A percentile compares a stretch with the other conserved stretches of the same genome.
These are phyloP conservation scores for Aspergillus pseudonomiae DNA, from an alignment of 2,329 filamentous ascomycete species.

Conservation along the genomic window DNA sequence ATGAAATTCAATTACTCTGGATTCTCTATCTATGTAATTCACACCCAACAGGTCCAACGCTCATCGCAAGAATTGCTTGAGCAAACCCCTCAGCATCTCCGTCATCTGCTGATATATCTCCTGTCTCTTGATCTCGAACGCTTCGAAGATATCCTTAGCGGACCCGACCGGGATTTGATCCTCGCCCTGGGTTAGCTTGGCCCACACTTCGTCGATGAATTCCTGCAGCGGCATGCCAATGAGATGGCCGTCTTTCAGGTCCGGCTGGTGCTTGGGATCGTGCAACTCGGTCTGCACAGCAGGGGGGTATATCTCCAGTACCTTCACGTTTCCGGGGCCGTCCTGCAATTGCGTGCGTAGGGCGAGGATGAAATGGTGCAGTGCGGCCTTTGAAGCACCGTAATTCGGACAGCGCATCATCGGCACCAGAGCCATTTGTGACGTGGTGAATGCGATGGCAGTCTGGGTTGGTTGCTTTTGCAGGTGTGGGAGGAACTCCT, in stretches of 20 bases:
- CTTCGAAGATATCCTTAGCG: conserved; percentile 44
- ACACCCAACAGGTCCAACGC: neutral
- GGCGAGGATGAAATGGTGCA: conserved; percentile 57
- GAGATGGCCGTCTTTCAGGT: conserved; percentile 52
- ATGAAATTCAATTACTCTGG: neutral
- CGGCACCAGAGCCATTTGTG: conserved; percentile 55
- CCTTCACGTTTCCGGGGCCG: conserved; percentile 48
- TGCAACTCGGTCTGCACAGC: conserved; percentile 62
- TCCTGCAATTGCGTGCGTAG: conserved; percentile 54
- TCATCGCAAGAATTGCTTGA: conserved; percentile 27
- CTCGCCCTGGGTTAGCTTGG: conserved; percentile 48
- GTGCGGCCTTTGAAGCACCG: conserved; percentile 58
- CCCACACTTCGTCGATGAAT: conserved; percentile 55
- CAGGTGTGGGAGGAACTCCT: conserved; percentile 54
- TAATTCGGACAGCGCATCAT: conserved; percentile 54
- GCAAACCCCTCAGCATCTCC: conserved; percentile 22
- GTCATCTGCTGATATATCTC: conserved; percentile 38
- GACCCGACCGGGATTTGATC: conserved; percentile 57
- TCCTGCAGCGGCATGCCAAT: conserved; percentile 59
- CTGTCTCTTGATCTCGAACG: conserved; percentile 54
- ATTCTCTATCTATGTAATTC: neutral
- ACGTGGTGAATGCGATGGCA: conserved; percentile 53
- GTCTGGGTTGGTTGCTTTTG: conserved; percentile 49
- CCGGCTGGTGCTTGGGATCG: conserved; percentile 58
- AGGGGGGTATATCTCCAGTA: conserved; percentile 60